These are phyloP conservation scores for Rugonectria rugulosa DNA, from an alignment of 2,329 filamentous ascomycete genomes.

Conservation along the genomic window DNA sequence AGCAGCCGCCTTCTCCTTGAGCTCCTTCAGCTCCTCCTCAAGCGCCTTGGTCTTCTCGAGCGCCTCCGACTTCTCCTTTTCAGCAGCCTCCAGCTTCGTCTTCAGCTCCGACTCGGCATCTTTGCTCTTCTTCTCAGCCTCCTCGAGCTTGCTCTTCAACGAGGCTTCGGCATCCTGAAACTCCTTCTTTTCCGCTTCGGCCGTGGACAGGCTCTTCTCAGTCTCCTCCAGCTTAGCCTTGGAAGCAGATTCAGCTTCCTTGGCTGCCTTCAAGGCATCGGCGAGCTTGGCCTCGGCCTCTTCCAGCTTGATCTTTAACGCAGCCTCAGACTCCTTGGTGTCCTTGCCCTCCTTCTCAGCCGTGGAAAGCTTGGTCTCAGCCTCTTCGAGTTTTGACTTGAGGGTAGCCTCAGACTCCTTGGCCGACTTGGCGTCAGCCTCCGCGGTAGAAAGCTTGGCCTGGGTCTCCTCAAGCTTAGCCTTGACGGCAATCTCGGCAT, in stretches of 20 bases:
- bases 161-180: constrained; percentile 22
- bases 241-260: constrained; percentile 22
- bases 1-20: constrained; percentile 21
- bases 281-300: constrained; percentile 1
- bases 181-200: constrained; percentile 26
- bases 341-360: constrained; percentile 13
- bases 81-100: constrained; percentile 5
- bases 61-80: constrained; percentile 24
- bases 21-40: constrained; percentile 24
- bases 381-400: constrained; percentile 24
- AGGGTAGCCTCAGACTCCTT: constrained; percentile 19
- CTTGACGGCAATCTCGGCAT: constrained; percentile 18
- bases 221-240: constrained; percentile 32
- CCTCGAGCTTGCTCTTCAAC: constrained; percentile 25
- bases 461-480: constrained; percentile 19
- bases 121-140: constrained; percentile 18
- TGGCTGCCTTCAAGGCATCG: neutral
- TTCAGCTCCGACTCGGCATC: constrained; percentile 4
- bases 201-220: constrained; percentile 22
- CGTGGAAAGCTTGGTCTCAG: constrained; percentile 17
- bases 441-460: constrained; percentile 10
- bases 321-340: constrained; percentile 8
- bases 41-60: constrained; percentile 18
- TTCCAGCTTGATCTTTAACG: constrained; percentile 17
- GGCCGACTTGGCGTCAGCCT: constrained; percentile 19